Base-by-base conservation (phyloP, 2,329 filamentous ascomycete species). In the Diplodia corticola region DNA sequence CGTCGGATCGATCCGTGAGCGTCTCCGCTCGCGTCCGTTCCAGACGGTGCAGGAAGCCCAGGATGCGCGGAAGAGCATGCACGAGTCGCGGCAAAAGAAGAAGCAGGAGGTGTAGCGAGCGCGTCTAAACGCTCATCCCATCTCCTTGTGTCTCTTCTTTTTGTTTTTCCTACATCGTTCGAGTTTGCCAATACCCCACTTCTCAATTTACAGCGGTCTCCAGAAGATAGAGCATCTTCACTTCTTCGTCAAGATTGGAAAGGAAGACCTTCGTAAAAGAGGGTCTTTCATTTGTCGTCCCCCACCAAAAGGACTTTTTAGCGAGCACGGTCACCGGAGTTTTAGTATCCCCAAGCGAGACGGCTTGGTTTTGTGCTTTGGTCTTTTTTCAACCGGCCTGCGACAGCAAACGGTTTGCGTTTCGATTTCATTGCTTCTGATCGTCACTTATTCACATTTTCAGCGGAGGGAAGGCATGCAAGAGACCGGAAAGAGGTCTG, bases 61-160 rank as follows among this genome's bases (percentile, higher is more conserved):
- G 33, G 70, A 72, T 44, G 70, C 67, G 3, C 71, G 71, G 66
- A 73, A 61, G 66, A 65, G 44, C 37, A 40, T 59, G 53, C 64
- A 66, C 48, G 48, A 66, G 55, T 28, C 33, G 48, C 33, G 26
- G 35, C 22, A 66, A 28, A 63, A 49, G 64, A 49, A 40, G 28
- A 37, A 61, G 48, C 26, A 61, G 64, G 49, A 66, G 48, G 35
- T 54, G 22, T 61, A 66, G 30, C 30, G 20, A 28, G 37, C 37
- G 33, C 37, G 33, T 46, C 28, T 15, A 22, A 24, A 13, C 9
- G 26, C 12, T 40, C 17, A 10, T n/a, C n/a, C 24, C 30, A 37
- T 60, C 22, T 44, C 54, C 30, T 40, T 50, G 15, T 44, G 28
- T 51, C 26, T 57, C n/a, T 51, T 20, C 33, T 49, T 48, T 51